Evolutionary conservation across 176 grass and related monocot species (phyloP).

Genomic region (Eleusine indica): DNA sequence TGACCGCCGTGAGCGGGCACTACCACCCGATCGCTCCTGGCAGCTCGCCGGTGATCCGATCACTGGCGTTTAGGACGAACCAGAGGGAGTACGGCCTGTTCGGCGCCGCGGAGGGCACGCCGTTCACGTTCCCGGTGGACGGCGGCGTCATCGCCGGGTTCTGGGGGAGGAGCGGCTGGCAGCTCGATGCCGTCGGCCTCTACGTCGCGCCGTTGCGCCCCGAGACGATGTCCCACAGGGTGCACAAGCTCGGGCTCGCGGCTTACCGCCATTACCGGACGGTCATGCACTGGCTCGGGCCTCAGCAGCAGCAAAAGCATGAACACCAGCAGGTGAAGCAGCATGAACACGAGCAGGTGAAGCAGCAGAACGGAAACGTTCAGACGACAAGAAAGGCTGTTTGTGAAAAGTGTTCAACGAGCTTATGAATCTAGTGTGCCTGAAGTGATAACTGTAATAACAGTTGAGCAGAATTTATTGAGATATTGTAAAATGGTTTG

Average conservation of each 20-base stretch:
- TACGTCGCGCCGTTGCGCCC: conserved; percentile 35
- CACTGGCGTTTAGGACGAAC: conserved; percentile 47
- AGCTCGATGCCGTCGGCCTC: conserved; percentile 52
- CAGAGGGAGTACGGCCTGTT: conserved; percentile 41
- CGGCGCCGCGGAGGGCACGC: conserved; percentile 40
- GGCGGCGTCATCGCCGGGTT: conserved; percentile 40
- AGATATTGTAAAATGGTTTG: not conserved
- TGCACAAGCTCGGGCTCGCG: conserved; percentile 25
- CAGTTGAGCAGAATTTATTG: too few relatives aligned
- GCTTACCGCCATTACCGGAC: conserved; percentile 23
- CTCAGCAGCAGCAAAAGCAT: not conserved
- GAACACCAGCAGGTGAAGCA: not conserved
- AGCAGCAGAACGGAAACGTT: not conserved
- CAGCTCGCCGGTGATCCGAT: conserved; percentile 44
- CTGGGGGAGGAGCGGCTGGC: conserved; percentile 45
- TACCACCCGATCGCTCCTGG: conserved; percentile 27
- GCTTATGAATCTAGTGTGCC: not conserved
- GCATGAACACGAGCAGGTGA: not conserved
- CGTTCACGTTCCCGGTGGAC: conserved; percentile 52
- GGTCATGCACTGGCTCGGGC: conserved; percentile 8
- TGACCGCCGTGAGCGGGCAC: conserved; percentile 47
- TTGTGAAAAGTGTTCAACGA: too few relatives aligned
- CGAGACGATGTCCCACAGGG: conserved; percentile 38
- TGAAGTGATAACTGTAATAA: too few relatives aligned
- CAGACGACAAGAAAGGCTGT: not conserved